phyloP scores from a whole-genome alignment of 352 stramenopile species.

The Globisporangium uncinulatum region DNA sequence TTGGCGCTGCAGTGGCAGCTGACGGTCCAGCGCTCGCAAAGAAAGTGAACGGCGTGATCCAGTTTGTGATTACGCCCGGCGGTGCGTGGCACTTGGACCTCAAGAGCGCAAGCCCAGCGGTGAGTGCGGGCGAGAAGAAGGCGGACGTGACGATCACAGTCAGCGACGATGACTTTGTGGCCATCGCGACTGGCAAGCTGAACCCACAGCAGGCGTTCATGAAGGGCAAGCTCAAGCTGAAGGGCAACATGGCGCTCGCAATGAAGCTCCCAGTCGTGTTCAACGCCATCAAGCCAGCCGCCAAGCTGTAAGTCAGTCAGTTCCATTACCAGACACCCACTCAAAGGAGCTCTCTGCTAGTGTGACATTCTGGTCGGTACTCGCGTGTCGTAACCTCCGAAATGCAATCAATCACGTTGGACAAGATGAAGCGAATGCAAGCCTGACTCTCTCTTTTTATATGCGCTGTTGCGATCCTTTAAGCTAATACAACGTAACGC shows the following conservation, averaged over 20 bases:
- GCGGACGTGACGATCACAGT: constrained; percentile 77
- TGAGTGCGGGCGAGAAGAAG: constrained; percentile 63
- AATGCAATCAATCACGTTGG: too few species aligned
- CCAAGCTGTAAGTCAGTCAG: constrained; percentile 52
- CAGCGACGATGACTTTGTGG: constrained; percentile 73
- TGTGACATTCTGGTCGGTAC: too few species aligned
- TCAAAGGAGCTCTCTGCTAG: too few species aligned
- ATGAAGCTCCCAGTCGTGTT: constrained; percentile 94
- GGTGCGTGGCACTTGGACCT: constrained; percentile 75
- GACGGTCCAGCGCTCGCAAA: constrained; percentile 53
- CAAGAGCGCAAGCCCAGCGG: constrained; percentile 49
- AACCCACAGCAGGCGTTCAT: constrained; percentile 93
- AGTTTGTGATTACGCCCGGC: constrained; percentile 70
- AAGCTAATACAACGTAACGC: too few species aligned
- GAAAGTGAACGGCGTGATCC: constrained; percentile 80
- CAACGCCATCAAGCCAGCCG: constrained; percentile 79
- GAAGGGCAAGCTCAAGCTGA: constrained; percentile 94
- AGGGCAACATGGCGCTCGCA: constrained; percentile 93
- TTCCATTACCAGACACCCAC: neutral
- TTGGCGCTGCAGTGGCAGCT: constrained; percentile 50
- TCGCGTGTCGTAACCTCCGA: too few species aligned
- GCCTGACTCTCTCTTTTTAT: neutral
- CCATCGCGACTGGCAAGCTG: constrained; percentile 80
- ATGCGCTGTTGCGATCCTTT: too few species aligned
- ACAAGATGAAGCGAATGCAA: neutral